These are phyloP conservation scores for Alnus rubra DNA, from an alignment of 306 rosid genomes.

Conservation along the genomic window DNA sequence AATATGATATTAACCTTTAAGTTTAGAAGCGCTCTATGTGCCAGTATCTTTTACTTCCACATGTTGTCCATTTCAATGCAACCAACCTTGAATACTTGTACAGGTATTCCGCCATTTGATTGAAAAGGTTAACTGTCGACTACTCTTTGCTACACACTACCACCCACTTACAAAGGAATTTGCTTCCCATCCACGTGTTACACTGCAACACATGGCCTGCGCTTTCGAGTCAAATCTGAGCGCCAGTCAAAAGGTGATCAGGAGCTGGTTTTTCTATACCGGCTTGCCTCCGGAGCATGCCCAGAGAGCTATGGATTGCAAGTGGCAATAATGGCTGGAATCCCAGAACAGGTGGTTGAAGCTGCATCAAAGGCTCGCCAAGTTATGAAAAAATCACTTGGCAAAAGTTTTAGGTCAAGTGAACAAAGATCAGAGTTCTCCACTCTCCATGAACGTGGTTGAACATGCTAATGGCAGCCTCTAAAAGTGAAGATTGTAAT, in stretches of 20 bases:
- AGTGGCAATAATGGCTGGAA: slow-evolving; percentile 94
- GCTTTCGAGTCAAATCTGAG: slow-evolving; percentile 59
- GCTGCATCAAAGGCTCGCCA: slow-evolving; percentile 80
- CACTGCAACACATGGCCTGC: slow-evolving; percentile 93
- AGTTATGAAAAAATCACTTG: slow-evolving; percentile 63
- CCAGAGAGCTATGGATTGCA: slow-evolving; percentile 95
- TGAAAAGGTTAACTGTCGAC: slow-evolving; percentile 86
- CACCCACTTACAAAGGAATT: slow-evolving; percentile 93
- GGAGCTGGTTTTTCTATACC: slow-evolving; percentile 76
- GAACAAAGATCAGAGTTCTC: slow-evolving; percentile 86
- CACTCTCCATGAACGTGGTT: slow-evolving; percentile 91
- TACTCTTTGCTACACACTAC: slow-evolving; percentile 93
- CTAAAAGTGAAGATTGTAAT: slow-evolving; percentile 34
- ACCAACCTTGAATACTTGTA: slow-evolving; percentile 21
- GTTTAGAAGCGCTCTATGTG: neutral
- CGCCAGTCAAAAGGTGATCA: slow-evolving; percentile 41
- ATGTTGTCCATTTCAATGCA: neutral
- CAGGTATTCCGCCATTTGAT: slow-evolving; percentile 91
- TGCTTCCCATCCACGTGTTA: slow-evolving; percentile 88
- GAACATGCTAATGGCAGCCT: slow-evolving; percentile 56
- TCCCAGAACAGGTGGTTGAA: slow-evolving; percentile 64
- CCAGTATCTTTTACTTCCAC: neutral
- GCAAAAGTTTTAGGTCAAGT: slow-evolving; percentile 57
- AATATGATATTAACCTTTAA: neutral
- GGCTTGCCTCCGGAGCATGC: slow-evolving; percentile 75